These are phyloP conservation scores for Urostyla sp. DNA, from an alignment of 73 alveolate species.

Conservation along the genomic window DNA sequence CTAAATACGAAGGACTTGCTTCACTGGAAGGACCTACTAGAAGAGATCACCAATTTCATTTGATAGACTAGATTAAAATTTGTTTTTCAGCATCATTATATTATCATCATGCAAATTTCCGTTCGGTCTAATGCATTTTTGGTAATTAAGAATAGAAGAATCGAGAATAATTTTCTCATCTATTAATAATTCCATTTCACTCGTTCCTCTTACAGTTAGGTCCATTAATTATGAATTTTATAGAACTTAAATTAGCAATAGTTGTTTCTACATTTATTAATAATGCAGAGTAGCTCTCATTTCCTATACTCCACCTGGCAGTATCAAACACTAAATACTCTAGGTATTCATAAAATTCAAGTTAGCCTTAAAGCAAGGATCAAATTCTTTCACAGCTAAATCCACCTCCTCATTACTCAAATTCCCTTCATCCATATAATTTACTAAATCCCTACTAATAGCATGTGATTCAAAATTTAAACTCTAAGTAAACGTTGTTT, in stretches of 20 bases:
- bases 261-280: conserved; percentile 58
- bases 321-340: conserved; percentile 44
- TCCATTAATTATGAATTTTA: conserved; percentile 50
- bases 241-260: conserved; percentile 45
- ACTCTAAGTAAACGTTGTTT: neutral
- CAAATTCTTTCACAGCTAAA: conserved; percentile 70
- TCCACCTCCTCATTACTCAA: conserved; percentile 53
- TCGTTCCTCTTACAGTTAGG: conserved; percentile 29
- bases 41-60: conserved; percentile 38
- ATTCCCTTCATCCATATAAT: conserved; percentile 71
- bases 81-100: neutral
- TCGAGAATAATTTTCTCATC: conserved; percentile 15
- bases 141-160: conserved; percentile 1
- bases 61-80: neutral
- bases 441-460: conserved; percentile 35
- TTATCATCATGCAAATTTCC: conserved; percentile 24
- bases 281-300: conserved; percentile 64
- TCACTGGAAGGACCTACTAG: neutral
- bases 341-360: conserved; percentile 67
- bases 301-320: conserved; percentile 66
- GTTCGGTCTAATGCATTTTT: neutral
- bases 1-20: conserved; percentile 13
- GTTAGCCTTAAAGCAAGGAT: conserved; percentile 52
- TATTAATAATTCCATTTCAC: conserved; percentile 59
- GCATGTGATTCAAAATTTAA: conserved; percentile 37